These are phyloP conservation scores for Dovyalis caffra DNA, from an alignment of 345 rosid genomes.

Conservation along the genomic window DNA sequence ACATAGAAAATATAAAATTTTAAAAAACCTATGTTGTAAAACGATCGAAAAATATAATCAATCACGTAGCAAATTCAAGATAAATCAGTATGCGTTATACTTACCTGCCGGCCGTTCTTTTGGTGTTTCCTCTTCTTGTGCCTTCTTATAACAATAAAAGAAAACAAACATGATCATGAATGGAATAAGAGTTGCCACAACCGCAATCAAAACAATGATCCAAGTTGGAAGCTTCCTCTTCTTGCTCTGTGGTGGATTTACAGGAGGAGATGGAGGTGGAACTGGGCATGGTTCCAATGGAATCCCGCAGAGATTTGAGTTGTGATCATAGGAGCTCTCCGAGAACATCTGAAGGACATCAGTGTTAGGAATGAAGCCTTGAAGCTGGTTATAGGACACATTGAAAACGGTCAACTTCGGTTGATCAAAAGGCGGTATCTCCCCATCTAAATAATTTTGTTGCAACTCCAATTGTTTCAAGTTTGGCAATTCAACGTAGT, in stretches of 20 bases:
- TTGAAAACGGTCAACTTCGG: slow-evolving; percentile 37
- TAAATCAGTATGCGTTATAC: slow-evolving; percentile 1
- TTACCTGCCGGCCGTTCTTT: slow-evolving; percentile 19
- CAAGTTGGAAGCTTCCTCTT: slow-evolving; percentile 22
- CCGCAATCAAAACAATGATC: slow-evolving; percentile 30
- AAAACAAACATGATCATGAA: slow-evolving; percentile 23
- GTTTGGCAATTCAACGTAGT: slow-evolving; percentile 30
- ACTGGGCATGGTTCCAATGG: slow-evolving; percentile 38
- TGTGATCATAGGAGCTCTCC: slow-evolving; percentile 32
- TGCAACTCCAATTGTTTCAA: slow-evolving; percentile 42
- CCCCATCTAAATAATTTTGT: slow-evolving; percentile 37
- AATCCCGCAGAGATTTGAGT: slow-evolving; percentile 45
- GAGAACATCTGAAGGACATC: slow-evolving; percentile 35
- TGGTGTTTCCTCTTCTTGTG: slow-evolving; percentile 12
- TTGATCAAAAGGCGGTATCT: slow-evolving; percentile 48
- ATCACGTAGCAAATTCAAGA: neutral
- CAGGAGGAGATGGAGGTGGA: slow-evolving; percentile 8
- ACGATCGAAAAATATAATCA: neutral
- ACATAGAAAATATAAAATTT: neutral
- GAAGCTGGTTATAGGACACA: slow-evolving; percentile 44
- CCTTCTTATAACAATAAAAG: slow-evolving; percentile 31
- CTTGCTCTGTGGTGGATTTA: neutral
- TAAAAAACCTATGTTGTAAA: neutral
- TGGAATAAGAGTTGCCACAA: slow-evolving; percentile 31
- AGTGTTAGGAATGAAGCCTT: slow-evolving; percentile 47